These are phyloP conservation scores for Magnolia kwangsiensis DNA, from an alignment of 164 flowering plant genomes.

Conservation along the genomic window DNA sequence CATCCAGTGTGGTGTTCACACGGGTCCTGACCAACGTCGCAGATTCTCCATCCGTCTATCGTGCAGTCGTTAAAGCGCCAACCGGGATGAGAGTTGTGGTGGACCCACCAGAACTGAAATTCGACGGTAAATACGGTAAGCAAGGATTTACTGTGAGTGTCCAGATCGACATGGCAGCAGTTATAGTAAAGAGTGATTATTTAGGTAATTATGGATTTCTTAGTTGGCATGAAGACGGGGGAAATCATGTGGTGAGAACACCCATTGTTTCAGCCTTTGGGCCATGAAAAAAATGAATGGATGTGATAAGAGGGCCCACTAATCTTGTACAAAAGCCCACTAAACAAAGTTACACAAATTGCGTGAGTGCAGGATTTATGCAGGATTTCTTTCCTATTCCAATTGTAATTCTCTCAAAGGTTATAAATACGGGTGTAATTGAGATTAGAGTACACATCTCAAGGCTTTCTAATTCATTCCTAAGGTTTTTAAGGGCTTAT, in stretches of 20 bases:
- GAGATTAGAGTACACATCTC: no score
- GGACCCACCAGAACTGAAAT: slow-evolving; percentile 2
- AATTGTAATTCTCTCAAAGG: no score
- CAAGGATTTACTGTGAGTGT: slow-evolving; percentile 10
- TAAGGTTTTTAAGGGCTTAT: no score
- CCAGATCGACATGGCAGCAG: slow-evolving; percentile 22
- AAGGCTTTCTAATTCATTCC: no score
- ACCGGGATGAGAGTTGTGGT: slow-evolving; percentile 8
- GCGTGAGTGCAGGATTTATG: no score
- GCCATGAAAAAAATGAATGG: not conserved
- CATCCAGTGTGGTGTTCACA: slow-evolving; percentile 12
- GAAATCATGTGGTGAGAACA: slow-evolving; percentile 43
- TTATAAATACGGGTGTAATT: no score
- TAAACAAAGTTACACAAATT: no score
- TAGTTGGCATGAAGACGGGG: slow-evolving; percentile 42
- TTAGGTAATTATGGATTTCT: slow-evolving; percentile 32
- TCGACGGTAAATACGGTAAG: slow-evolving; percentile 8
- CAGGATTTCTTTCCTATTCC: no score
- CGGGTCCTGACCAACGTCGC: slow-evolving; percentile 19
- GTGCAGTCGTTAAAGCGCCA: slow-evolving; percentile 13
- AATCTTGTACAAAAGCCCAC: no score
- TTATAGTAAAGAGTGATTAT: slow-evolving; percentile 1
- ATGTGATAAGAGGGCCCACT: no score
- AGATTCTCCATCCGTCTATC: slow-evolving; percentile 14
- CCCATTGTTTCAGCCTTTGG: slow-evolving; percentile 39